Percentiles rank a stretch among this genome's conserved stretches.
Evolutionary conservation across 116 monocot genomes (phyloP).

Genomic region (Cymodocea nodosa): DNA sequence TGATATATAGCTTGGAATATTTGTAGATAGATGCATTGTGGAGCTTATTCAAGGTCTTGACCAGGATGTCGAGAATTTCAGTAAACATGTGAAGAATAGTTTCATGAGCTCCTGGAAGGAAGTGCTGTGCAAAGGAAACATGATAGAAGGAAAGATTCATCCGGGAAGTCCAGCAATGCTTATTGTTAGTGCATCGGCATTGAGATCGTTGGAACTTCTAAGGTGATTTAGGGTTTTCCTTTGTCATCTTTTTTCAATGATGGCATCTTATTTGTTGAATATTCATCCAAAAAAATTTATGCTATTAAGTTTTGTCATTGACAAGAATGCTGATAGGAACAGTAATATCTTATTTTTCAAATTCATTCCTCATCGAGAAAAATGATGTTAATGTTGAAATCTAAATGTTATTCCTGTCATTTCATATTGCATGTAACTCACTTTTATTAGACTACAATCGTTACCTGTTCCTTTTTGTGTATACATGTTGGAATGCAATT

Average conservation of each 20-base stretch:
- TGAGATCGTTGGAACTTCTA: conserved; percentile 79
- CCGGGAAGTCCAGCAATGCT: conserved; percentile 70
- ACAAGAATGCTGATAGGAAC: too few species aligned
- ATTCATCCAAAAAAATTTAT: too few species aligned
- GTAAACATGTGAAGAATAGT: conserved; percentile 52
- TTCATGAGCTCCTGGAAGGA: conserved; percentile 59
- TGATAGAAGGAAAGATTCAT: conserved; percentile 32
- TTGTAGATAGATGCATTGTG: conserved; percentile 57
- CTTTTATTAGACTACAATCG: too few species aligned
- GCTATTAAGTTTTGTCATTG: too few species aligned
- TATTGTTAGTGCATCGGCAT: conserved; percentile 59
- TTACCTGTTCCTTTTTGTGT: too few species aligned
- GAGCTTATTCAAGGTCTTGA: conserved; percentile 33
- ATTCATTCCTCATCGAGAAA: too few species aligned
- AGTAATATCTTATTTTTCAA: too few species aligned
- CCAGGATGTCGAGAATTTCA: conserved; percentile 52
- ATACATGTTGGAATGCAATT: too few species aligned
- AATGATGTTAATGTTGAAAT: too few species aligned
- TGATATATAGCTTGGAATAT: background rate
- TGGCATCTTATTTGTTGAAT: background rate
- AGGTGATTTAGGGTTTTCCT: conserved; percentile 25
- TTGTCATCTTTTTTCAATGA: background rate
- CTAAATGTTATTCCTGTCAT: too few species aligned
- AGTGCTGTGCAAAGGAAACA: conserved; percentile 48
- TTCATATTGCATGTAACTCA: too few species aligned